A percentile compares a stretch with the other conserved stretches of the same genome.
phyloP scores from a whole-genome alignment of 2,329 filamentous ascomycete species.

The Cadophora luteo-olivacea region DNA sequence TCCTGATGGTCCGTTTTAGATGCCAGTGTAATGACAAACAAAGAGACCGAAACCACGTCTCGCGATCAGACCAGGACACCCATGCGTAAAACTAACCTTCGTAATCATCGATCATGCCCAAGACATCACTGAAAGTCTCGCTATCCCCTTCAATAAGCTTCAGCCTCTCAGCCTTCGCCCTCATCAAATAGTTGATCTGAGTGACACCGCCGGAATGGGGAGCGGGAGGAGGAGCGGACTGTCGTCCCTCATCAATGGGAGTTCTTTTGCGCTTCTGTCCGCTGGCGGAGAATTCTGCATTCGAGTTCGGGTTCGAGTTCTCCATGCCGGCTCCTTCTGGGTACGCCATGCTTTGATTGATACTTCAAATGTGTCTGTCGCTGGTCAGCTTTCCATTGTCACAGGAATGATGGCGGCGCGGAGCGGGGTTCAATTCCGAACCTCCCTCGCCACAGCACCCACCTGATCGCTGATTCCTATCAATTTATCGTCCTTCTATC shows the following conservation, averaged over 20 bases:
- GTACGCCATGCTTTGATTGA: not conserved
- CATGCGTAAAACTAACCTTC: slow-evolving; percentile 56
- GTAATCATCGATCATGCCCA: slow-evolving; percentile 78
- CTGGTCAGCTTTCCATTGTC: not conserved
- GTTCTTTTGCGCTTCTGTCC: slow-evolving; percentile 40
- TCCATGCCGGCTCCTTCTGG: not conserved
- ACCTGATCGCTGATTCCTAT: not conserved
- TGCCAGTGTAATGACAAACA: not conserved
- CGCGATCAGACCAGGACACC: not conserved
- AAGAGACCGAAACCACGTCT: not conserved
- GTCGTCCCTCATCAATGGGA: slow-evolving; percentile 31
- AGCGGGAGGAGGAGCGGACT: slow-evolving; percentile 48
- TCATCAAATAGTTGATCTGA: slow-evolving; percentile 61
- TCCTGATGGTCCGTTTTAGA: not conserved
- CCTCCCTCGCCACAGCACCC: not conserved
- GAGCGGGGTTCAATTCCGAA: not conserved
- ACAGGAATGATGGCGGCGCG: slow-evolving; percentile 2
- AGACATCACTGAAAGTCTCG: slow-evolving; percentile 76
- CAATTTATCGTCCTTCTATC: not conserved
- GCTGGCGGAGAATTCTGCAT: not conserved
- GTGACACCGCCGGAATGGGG: slow-evolving; percentile 38
- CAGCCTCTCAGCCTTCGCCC: slow-evolving; percentile 52
- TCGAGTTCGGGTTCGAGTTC: not conserved
- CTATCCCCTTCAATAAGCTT: slow-evolving; percentile 59
- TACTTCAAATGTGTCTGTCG: not conserved